Base-by-base conservation (phyloP, 352 stramenopile genomes). In the Pythium insidiosum region DNA sequence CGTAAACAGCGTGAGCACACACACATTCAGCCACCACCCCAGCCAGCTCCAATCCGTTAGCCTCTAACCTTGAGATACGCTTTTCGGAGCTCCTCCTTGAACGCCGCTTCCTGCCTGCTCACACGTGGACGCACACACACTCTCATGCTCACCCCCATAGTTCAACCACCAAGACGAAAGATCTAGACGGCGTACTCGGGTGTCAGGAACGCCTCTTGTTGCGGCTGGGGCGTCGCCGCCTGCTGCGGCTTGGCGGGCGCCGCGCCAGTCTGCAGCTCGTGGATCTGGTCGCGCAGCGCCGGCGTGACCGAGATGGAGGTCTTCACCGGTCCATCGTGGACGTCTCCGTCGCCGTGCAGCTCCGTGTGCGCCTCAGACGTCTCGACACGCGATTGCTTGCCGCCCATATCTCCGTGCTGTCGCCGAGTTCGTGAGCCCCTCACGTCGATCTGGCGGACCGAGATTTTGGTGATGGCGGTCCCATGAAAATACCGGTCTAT, bases 21-120 rank as follows among this genome's bases (percentile, higher is more conserved):
- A n/a, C n/a, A n/a, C n/a, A 33, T 33, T 15, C 28, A 4, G 21
- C 18, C 5, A 36, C 12, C 7, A 11, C 5, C 15, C 16, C 39
- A n/a, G n/a, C n/a, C n/a, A n/a, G n/a, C n/a, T n/a, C n/a, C n/a
- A n/a, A n/a, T n/a, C n/a, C n/a, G n/a, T n/a, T n/a, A n/a, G n/a
- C n/a, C n/a, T n/a, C n/a, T 29, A 21, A 85, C 78, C 73, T 87
- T 87, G 29, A 60, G 28, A 51, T 91, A 91, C 37, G 79, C 79
- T 47, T 85, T 54, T 61, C 84, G 75, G 42, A 86, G 45, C 50
- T 87, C 72, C 58, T 87, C 78, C 50, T 91, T 84, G 20, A 85
- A 55, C 31, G 54, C 54, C 18, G 47, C 62, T n/a, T 86, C 61
- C 50, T 84, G 68, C 25, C 76, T 88, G 18, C 12, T 31, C 19